A percentile compares a stretch with the other conserved stretches of the same genome.
phyloP scores from a whole-genome alignment of 352 stramenopile species.

The Phytophthora pisi region DNA sequence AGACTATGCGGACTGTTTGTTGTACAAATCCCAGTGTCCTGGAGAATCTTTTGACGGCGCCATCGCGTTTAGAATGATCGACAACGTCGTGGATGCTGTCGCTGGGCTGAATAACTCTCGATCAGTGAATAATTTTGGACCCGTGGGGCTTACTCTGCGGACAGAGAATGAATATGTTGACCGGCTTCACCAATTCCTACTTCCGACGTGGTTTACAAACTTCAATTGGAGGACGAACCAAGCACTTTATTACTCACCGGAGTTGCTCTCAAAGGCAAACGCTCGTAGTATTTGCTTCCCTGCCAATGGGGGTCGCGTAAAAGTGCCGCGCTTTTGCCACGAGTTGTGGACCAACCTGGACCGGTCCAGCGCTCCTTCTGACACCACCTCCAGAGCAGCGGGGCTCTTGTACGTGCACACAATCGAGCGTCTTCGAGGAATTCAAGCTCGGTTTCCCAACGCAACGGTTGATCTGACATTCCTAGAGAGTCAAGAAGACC shows the following conservation, averaged over 20 bases:
- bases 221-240: constrained; percentile 41
- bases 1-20: constrained; percentile 30
- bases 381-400: constrained; percentile 1
- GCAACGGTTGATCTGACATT: constrained; percentile 28
- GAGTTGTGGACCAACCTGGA: constrained; percentile 37
- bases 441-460: constrained; percentile 19
- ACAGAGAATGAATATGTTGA: constrained; percentile 40
- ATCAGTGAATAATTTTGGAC: not conserved
- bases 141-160: constrained; percentile 19
- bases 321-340: constrained; percentile 23
- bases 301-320: not conserved
- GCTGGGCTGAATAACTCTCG: not conserved
- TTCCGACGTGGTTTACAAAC: constrained; percentile 38
- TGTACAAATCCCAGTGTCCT: constrained; percentile 19
- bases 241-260: constrained; percentile 34
- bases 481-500: constrained; percentile 31
- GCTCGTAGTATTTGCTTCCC: constrained; percentile 30
- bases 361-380: constrained; percentile 16
- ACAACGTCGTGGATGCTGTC: constrained; percentile 28
- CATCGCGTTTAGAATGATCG: constrained; percentile 39
- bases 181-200: constrained; percentile 47
- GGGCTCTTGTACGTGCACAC: constrained; percentile 24
- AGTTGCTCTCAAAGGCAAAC: constrained; percentile 1
- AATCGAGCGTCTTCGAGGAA: constrained; percentile 3
- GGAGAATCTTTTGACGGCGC: constrained; percentile 5